Percentiles rank a stretch among this genome's conserved stretches.
Conservation (phyloP, 495 filamentous ascomycete genomes). For the Acidiella bohemica region DNA sequence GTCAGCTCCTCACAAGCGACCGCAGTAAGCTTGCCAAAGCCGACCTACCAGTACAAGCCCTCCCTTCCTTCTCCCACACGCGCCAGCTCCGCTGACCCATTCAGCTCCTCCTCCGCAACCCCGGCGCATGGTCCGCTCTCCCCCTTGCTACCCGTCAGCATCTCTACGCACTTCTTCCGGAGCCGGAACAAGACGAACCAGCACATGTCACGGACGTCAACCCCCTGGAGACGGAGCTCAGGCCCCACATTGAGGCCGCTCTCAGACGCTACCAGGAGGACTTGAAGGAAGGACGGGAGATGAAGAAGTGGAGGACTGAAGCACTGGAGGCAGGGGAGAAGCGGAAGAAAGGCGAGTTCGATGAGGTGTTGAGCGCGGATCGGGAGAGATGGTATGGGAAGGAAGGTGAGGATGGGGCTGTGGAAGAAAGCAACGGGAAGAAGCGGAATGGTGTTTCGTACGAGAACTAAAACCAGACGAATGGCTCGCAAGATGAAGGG, state of each 20-base stretch:
- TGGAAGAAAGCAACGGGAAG: too few species aligned
- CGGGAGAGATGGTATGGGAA: too few species aligned
- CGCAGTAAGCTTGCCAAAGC: slow-evolving; percentile 11
- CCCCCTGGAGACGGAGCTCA: slow-evolving; percentile 30
- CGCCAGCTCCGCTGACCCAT: not conserved
- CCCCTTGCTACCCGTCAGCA: slow-evolving; percentile 6
- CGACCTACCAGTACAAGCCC: slow-evolving; percentile 9
- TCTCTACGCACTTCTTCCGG: slow-evolving; percentile 15
- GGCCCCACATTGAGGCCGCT: slow-evolving; percentile 40
- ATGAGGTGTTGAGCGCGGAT: slow-evolving; percentile 50
- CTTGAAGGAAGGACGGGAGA: slow-evolving; percentile 46
- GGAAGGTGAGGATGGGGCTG: too few species aligned
- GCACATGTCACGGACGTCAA: slow-evolving; percentile 22
- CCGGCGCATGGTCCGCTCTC: slow-evolving; percentile 16
- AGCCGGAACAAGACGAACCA: not conserved
- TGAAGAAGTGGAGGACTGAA: slow-evolving; percentile 50
- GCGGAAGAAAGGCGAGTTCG: slow-evolving; percentile 53
- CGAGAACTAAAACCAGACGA: too few species aligned
- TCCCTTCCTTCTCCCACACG: not conserved
- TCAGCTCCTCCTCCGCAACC: slow-evolving; percentile 15
- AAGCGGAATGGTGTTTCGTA: too few species aligned
- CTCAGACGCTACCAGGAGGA: slow-evolving; percentile 46
- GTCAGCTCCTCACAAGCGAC: slow-evolving; percentile 12
- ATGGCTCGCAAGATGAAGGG: too few species aligned
- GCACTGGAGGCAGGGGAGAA: slow-evolving; percentile 49